These are phyloP conservation scores for Obelidium mucronatum DNA, from an alignment of 192 early-diverging fungal species.

Conservation along the genomic window DNA sequence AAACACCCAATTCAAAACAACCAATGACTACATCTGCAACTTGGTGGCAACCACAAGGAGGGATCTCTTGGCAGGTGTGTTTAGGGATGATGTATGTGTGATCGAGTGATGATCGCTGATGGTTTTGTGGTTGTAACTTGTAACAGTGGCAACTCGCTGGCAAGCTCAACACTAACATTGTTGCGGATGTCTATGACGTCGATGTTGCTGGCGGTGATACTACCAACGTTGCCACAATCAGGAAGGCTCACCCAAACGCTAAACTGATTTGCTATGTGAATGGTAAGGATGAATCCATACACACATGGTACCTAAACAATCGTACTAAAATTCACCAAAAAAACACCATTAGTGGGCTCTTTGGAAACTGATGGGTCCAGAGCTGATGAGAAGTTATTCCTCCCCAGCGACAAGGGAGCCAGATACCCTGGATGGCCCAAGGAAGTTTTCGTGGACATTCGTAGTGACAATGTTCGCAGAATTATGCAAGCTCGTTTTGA, in stretches of 20 bases:
- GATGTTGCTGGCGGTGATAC: not conserved
- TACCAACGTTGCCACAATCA: not conserved
- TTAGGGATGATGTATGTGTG: too few relatives aligned
- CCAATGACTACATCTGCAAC: too few relatives aligned
- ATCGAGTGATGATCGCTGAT: too few relatives aligned
- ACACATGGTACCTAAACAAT: too few relatives aligned
- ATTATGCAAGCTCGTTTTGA: slow-evolving; percentile 28
- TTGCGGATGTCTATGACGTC: not conserved
- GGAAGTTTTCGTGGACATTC: slow-evolving; percentile 36
- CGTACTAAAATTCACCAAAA: too few relatives aligned
- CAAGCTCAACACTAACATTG: too few relatives aligned
- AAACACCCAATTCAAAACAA: too few relatives aligned
- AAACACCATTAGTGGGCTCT: slow-evolving; percentile 2
- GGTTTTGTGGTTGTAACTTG: too few relatives aligned
- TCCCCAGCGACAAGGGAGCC: slow-evolving; percentile 7
- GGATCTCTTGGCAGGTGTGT: too few relatives aligned
- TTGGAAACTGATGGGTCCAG: slow-evolving; percentile 17
- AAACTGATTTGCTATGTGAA: slow-evolving; percentile 34
- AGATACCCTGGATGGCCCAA: slow-evolving; percentile 35
- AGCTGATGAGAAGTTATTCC: slow-evolving; percentile 12
- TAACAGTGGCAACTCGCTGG: too few relatives aligned
- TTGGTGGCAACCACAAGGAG: too few relatives aligned
- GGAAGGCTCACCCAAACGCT: not conserved
- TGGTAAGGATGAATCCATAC: too few relatives aligned
- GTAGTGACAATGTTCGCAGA: not conserved